Percentiles rank a stretch among this genome's conserved stretches.
These are phyloP conservation scores for Phialocephala subalpina DNA, from an alignment of 2,329 filamentous ascomycete species.

Conservation along the genomic window DNA sequence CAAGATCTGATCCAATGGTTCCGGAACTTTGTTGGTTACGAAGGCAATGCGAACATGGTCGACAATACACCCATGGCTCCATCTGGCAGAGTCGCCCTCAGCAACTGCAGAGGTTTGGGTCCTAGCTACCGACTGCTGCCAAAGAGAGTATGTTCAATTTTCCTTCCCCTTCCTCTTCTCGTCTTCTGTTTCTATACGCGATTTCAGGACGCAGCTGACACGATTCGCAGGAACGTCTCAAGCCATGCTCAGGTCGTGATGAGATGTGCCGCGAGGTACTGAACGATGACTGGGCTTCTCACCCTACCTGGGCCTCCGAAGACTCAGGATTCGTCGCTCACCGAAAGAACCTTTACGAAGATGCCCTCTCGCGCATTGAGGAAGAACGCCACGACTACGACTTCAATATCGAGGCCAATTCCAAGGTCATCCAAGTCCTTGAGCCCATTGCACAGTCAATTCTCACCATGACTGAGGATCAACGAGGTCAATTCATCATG, in stretches of 20 bases:
- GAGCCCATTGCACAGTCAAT: slow-evolving; percentile 95
- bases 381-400: slow-evolving; percentile 99
- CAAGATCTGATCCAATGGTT: slow-evolving; percentile 90
- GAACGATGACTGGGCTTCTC: slow-evolving; percentile 98
- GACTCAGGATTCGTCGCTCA: slow-evolving; percentile 98
- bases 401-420: slow-evolving; percentile 95
- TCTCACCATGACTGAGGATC: slow-evolving; percentile 76
- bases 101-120: slow-evolving; percentile 93
- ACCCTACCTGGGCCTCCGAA: slow-evolving; percentile 98
- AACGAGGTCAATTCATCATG: slow-evolving; percentile 79
- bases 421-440: slow-evolving; percentile 93
- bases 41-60: slow-evolving; percentile 78
- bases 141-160: slow-evolving; percentile 65
- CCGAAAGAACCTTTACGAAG: slow-evolving; percentile 94
- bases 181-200: background rate
- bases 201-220: background rate
- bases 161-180: background rate
- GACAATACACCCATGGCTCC: slow-evolving; percentile 81
- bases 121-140: slow-evolving; percentile 94
- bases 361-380: slow-evolving; percentile 93
- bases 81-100: slow-evolving; percentile 85
- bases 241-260: slow-evolving; percentile 92
- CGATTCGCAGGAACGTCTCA: slow-evolving; percentile 73
- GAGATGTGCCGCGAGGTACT: slow-evolving; percentile 92
- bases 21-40: slow-evolving; percentile 82